These are phyloP conservation scores for Oenanthe sinensis DNA, from an alignment of 129 eudicot species.

Conservation along the genomic window DNA sequence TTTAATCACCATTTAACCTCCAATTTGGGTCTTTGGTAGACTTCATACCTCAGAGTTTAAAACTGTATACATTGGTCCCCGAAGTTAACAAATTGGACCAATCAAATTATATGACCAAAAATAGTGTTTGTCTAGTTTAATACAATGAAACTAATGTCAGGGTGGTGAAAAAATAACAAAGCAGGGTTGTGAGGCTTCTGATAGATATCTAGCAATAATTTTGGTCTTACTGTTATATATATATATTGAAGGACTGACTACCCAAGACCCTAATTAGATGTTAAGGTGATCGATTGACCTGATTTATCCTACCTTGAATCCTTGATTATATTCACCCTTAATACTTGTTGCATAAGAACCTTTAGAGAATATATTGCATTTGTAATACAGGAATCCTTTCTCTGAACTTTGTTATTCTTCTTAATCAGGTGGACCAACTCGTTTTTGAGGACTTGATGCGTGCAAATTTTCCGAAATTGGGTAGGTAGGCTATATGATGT, in stretches of 20 bases:
- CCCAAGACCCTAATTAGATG: neutral
- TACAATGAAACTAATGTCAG: neutral
- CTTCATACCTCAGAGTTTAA: neutral
- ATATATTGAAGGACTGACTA: neutral
- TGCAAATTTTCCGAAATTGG: conserved; percentile 85
- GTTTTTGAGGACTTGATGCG: conserved; percentile 97
- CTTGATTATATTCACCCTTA: neutral
- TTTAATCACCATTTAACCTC: neutral
- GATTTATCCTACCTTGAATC: neutral
- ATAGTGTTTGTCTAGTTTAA: neutral
- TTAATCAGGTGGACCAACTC: conserved; percentile 85
- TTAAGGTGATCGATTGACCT: neutral
- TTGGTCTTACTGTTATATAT: too few species aligned
- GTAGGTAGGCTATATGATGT: conserved; percentile 29
- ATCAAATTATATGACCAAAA: neutral
- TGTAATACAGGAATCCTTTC: neutral
- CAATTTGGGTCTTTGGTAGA: neutral
- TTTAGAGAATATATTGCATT: neutral
- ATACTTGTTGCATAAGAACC: neutral
- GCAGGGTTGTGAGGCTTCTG: neutral
- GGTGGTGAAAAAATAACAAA: neutral
- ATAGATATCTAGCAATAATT: neutral
- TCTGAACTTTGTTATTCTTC: conserved; percentile 7
- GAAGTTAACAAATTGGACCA: too few species aligned
- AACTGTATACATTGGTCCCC: too few species aligned